Evolutionary conservation across 2,329 filamentous ascomycete species (phyloP).

Genomic region (Thelonectria rubi): DNA sequence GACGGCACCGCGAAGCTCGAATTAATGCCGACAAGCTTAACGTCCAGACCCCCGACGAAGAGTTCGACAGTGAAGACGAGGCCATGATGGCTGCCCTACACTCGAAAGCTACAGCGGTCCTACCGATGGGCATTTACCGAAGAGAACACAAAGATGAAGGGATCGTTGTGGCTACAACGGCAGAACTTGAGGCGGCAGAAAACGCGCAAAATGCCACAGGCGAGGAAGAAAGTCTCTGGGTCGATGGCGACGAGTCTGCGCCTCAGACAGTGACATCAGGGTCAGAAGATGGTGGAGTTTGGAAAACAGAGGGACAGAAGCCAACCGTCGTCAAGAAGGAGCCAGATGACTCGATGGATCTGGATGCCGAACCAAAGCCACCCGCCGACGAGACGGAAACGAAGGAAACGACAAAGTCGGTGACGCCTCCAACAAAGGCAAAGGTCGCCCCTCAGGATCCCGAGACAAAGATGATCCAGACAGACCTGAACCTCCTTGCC

Average conservation of each 20-base stretch:
- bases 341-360: conserved; percentile 54
- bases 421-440: conserved; percentile 33
- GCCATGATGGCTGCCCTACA: conserved; percentile 51
- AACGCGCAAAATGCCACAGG: conserved; percentile 48
- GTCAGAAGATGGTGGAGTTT: conserved; percentile 52
- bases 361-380: conserved; percentile 48
- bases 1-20: conserved; percentile 53
- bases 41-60: conserved; percentile 53
- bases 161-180: conserved; percentile 64
- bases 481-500: conserved; percentile 54
- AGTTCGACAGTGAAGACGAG: conserved; percentile 57
- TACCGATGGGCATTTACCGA: conserved; percentile 67
- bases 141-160: conserved; percentile 63
- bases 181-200: conserved; percentile 65
- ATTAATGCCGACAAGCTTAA: conserved; percentile 67
- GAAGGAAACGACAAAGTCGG: conserved; percentile 37
- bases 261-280: conserved; percentile 38
- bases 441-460: conserved; percentile 47
- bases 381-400: conserved; percentile 33
- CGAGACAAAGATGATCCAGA: conserved; percentile 51
- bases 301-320: conserved; percentile 52
- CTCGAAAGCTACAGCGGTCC: conserved; percentile 45
- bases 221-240: conserved; percentile 58
- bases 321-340: conserved; percentile 56
- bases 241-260: conserved; percentile 49